Evolutionary conservation across 441 rosid genomes (phyloP).

Genomic region (Aquilaria agallochum): DNA sequence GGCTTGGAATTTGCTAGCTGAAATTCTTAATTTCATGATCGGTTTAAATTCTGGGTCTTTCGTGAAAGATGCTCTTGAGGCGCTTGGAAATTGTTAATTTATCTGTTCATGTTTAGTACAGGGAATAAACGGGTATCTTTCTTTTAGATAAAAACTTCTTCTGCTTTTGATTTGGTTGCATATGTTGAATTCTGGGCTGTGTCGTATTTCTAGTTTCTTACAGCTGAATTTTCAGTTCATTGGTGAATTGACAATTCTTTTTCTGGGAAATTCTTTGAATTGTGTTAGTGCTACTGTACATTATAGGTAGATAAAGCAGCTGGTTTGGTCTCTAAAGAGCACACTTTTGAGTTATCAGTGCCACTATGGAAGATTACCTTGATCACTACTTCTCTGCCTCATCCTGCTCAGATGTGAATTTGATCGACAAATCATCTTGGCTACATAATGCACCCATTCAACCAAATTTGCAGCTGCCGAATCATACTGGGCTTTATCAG

Average conservation of each 20-base stretch:
- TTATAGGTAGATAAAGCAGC: background rate
- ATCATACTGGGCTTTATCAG: slow-evolving; percentile 18
- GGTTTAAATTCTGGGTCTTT: background rate
- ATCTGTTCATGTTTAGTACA: background rate
- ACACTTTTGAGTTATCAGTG: background rate
- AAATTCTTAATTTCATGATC: background rate
- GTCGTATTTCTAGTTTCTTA: too few relatives aligned
- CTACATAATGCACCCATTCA: slow-evolving; percentile 21
- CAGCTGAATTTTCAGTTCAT: too few relatives aligned
- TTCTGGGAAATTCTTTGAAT: too few relatives aligned
- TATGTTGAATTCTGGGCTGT: too few relatives aligned
- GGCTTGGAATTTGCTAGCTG: background rate
- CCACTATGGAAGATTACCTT: slow-evolving; percentile 39
- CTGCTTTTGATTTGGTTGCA: too few relatives aligned
- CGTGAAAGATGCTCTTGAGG: too few relatives aligned
- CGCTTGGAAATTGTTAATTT: background rate
- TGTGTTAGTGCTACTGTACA: too few relatives aligned
- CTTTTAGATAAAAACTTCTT: too few relatives aligned
- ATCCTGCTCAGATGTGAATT: slow-evolving; percentile 25
- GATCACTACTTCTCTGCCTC: slow-evolving; percentile 30
- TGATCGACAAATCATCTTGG: slow-evolving; percentile 30
- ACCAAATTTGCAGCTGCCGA: slow-evolving; percentile 15
- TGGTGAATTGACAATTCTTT: too few relatives aligned
- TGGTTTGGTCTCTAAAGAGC: background rate
- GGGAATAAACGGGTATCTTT: too few relatives aligned